Conservation (phyloP, 768 basidiomycete species). For the Mycena amicta region DNA sequence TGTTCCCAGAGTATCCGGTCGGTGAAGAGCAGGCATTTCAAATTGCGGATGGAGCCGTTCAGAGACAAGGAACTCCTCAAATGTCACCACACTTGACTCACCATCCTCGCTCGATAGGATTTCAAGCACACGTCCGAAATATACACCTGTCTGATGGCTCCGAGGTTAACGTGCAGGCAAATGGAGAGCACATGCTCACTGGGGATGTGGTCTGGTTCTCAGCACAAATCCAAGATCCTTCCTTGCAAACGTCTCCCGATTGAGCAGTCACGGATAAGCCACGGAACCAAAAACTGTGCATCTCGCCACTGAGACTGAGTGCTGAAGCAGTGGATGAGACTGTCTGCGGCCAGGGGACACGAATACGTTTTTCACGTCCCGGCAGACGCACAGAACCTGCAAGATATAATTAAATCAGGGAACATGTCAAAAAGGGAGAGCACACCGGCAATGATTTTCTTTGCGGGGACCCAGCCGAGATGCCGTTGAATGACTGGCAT, state of each 20-base stretch:
- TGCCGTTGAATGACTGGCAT: slow-evolving; percentile 8
- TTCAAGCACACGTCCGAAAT: background rate
- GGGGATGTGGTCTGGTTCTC: no score
- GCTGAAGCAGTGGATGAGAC: background rate
- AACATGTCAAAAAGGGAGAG: no score
- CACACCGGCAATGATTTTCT: background rate
- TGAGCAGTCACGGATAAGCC: background rate
- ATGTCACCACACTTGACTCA: background rate
- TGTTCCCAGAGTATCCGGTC: background rate
- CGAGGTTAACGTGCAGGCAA: no score
- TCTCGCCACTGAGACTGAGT: background rate
- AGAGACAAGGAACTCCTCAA: background rate
- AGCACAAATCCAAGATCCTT: no score
- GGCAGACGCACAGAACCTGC: background rate
- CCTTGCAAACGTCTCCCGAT: background rate
- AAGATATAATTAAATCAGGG: no score
- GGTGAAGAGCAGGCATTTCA: background rate
- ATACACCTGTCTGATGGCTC: no score
- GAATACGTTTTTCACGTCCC: background rate
- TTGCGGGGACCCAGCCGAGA: slow-evolving; percentile 16
- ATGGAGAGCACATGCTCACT: no score
- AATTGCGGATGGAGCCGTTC: background rate
- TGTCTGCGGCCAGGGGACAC: background rate
- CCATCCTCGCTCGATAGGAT: background rate
- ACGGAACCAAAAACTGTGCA: background rate